Percentiles rank a stretch among this genome's conserved stretches.
These are phyloP conservation scores for Fistulinella staudtii DNA, from an alignment of 1,284 basidiomycete species.

Conservation along the genomic window DNA sequence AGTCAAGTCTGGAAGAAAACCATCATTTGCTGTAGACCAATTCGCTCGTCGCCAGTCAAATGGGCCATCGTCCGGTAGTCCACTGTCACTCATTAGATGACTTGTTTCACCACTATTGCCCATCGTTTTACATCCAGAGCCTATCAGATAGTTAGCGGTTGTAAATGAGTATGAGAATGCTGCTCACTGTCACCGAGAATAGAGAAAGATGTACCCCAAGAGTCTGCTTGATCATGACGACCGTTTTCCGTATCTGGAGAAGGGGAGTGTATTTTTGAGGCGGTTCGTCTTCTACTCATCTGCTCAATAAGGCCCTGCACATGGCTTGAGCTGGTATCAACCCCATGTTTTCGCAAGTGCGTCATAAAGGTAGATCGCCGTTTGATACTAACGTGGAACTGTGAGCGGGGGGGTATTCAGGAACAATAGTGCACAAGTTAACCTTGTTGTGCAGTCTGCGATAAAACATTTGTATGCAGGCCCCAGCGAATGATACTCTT, in stretches of 20 bases:
- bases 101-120: background rate
- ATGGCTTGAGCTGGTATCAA: slow-evolving; percentile 28
- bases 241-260: slow-evolving; percentile 3
- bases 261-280: background rate
- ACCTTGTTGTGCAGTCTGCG: slow-evolving; percentile 46
- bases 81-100: slow-evolving; percentile 1
- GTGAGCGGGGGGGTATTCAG: background rate
- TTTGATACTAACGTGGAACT: slow-evolving; percentile 50
- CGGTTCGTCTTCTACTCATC: background rate
- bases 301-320: slow-evolving; percentile 11
- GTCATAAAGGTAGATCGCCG: slow-evolving; percentile 52
- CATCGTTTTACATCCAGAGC: slow-evolving; percentile 2
- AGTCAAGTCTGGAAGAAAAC: slow-evolving; percentile 1
- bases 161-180: background rate
- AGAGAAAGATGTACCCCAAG: slow-evolving; percentile 6
- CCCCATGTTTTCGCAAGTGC: slow-evolving; percentile 51
- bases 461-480: slow-evolving; percentile 44
- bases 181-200: slow-evolving; percentile 16
- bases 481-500: slow-evolving; percentile 47
- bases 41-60: slow-evolving; percentile 6
- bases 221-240: slow-evolving; percentile 1
- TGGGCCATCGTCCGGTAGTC: slow-evolving; percentile 5
- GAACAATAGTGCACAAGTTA: slow-evolving; percentile 14
- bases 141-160: slow-evolving; percentile 18
- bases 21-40: slow-evolving; percentile 3